Evolutionary conservation across 805 yeast species (phyloP).

Genomic region (Hanseniaspora vineae): DNA sequence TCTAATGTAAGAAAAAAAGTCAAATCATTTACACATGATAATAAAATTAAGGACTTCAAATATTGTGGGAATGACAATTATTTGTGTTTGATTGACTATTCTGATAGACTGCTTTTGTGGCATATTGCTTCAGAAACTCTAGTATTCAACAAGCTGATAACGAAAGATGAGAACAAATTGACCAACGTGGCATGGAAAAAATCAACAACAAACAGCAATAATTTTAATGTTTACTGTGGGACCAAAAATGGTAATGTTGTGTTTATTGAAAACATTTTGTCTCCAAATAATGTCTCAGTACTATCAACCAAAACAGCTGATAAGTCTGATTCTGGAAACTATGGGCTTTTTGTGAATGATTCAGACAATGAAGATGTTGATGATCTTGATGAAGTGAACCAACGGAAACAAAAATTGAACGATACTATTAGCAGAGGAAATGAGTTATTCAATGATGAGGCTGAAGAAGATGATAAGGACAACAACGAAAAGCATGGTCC

Average conservation of each 20-base stretch:
- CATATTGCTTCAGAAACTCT: conserved; percentile 1
- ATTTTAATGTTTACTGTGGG: conserved; percentile 19
- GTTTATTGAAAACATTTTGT: conserved; percentile 17
- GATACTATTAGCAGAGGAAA: conserved; percentile 14
- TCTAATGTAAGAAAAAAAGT: neutral
- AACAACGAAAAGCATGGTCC: conserved; percentile 7
- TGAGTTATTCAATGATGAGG: conserved; percentile 13
- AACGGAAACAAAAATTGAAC: conserved; percentile 9
- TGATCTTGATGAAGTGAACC: neutral
- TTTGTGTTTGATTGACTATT: neutral
- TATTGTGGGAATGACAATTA: neutral
- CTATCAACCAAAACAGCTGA: conserved; percentile 6
- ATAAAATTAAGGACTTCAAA: neutral
- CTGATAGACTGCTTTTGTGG: neutral
- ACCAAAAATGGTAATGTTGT: conserved; percentile 30
- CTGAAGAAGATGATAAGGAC: conserved; percentile 11
- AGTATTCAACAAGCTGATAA: neutral
- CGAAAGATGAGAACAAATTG: conserved; percentile 12
- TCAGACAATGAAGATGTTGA: conserved; percentile 19
- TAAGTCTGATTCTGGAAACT: conserved; percentile 6
- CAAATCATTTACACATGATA: neutral
- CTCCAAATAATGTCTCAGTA: conserved; percentile 4
- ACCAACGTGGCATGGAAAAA: conserved; percentile 27
- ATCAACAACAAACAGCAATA: conserved; percentile 12
- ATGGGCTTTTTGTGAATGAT: conserved; percentile 21